phyloP scores from a whole-genome alignment of 176 grass and related monocot genomes.

The Ampelocalamus luodianensis region DNA sequence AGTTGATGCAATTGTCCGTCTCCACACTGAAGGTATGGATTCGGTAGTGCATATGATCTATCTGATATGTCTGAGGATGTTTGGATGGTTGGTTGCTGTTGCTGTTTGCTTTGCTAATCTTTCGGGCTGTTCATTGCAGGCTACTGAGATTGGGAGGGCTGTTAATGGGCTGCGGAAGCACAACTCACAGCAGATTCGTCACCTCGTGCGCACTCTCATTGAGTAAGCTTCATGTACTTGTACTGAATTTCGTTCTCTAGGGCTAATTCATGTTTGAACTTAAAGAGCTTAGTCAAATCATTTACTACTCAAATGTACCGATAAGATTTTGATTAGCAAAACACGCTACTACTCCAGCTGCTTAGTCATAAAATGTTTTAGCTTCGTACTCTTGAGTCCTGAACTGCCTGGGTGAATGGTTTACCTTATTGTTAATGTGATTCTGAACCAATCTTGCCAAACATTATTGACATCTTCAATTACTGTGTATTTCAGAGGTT shows the following conservation, averaged over 20 bases:
- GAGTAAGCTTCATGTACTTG: constrained; percentile 59
- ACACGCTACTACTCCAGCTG: background rate
- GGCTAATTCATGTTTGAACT: constrained; percentile 19
- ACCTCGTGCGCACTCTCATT: constrained; percentile 70
- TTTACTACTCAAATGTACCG: background rate
- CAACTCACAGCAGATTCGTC: constrained; percentile 70
- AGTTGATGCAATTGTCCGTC: constrained; percentile 87
- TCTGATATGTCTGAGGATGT: constrained; percentile 7
- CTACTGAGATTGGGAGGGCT: constrained; percentile 88
- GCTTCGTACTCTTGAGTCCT: background rate
- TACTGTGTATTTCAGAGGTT: constrained; percentile 60
- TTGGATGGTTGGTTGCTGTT: background rate
- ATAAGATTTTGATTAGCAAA: background rate
- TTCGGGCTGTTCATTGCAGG: constrained; percentile 45
- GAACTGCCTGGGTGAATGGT: background rate
- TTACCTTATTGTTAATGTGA: constrained; percentile 2
- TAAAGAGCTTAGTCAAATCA: background rate
- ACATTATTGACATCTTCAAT: constrained; percentile 35
- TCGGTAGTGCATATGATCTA: background rate
- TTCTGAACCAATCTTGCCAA: background rate
- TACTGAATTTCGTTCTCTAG: constrained; percentile 21
- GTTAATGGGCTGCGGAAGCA: constrained; percentile 77
- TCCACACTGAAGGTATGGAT: constrained; percentile 62
- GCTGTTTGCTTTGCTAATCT: constrained; percentile 27
- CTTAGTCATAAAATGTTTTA: background rate